phyloP scores from a whole-genome alignment of 2,329 filamentous ascomycete genomes.

The Arthrobotrys musiformis region DNA sequence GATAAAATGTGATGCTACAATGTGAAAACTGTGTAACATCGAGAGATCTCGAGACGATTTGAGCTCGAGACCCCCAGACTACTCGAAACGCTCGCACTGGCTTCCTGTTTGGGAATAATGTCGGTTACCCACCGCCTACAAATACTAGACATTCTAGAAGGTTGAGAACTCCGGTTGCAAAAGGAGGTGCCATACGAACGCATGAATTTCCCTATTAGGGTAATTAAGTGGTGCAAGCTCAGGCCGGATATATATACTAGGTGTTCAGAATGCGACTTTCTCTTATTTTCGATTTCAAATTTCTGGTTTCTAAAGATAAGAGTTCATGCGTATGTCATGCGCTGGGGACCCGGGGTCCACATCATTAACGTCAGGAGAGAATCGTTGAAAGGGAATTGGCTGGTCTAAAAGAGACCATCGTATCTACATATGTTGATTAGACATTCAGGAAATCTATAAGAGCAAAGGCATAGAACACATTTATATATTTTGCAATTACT shows the following conservation, averaged over 20 bases:
- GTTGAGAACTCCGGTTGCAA: background rate
- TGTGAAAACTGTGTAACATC: slow-evolving; percentile 30
- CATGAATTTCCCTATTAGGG: background rate
- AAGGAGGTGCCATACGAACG: background rate
- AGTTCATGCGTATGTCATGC: background rate
- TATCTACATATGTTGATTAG: background rate
- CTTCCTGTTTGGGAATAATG: slow-evolving; percentile 23
- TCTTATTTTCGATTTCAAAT: background rate
- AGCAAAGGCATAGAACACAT: background rate
- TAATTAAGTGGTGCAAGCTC: too few relatives aligned
- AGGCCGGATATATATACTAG: too few relatives aligned
- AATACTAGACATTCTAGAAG: slow-evolving; percentile 22
- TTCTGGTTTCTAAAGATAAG: slow-evolving; percentile 9
- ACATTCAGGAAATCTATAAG: slow-evolving; percentile 12
- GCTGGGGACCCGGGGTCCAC: too few relatives aligned
- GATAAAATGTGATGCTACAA: slow-evolving; percentile 8
- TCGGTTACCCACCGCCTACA: background rate
- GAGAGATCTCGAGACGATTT: slow-evolving; percentile 34
- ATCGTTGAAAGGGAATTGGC: background rate
- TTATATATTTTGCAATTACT: background rate
- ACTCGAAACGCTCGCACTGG: too few relatives aligned
- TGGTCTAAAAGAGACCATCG: background rate
- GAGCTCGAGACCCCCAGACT: slow-evolving; percentile 21
- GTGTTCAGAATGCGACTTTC: background rate
- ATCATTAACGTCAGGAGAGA: too few relatives aligned